Percentiles rank a stretch among this genome's conserved stretches.
These are phyloP conservation scores for Taphrina pruni DNA, from an alignment of 1,139 yeast genomes.

Conservation along the genomic window DNA sequence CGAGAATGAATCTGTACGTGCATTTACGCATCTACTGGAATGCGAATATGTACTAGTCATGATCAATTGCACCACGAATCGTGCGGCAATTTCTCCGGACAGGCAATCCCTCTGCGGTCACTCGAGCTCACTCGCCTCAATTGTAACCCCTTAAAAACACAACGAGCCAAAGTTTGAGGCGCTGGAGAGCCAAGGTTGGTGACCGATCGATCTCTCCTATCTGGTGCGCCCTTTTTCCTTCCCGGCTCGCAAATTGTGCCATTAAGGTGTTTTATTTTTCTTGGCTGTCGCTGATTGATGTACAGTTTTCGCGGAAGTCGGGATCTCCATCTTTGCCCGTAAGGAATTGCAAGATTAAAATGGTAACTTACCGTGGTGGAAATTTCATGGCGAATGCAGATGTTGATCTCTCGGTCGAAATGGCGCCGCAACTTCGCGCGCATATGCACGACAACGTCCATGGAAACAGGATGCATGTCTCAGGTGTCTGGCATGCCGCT, in stretches of 20 bases:
- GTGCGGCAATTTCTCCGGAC: too few species aligned
- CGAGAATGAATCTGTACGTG: too few species aligned
- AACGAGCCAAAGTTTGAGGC: neutral
- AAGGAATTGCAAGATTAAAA: neutral
- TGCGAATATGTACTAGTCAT: too few species aligned
- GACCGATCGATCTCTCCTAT: constrained; percentile 11
- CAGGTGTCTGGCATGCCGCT: too few species aligned
- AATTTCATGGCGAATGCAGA: neutral
- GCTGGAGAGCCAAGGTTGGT: neutral
- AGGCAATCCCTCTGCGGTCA: too few species aligned
- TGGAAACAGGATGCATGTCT: too few species aligned
- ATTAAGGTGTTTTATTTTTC: too few species aligned
- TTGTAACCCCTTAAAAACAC: neutral
- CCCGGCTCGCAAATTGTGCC: too few species aligned
- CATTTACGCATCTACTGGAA: too few species aligned
- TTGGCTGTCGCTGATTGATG: neutral
- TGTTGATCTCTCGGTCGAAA: neutral
- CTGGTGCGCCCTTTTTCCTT: neutral
- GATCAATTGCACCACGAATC: too few species aligned
- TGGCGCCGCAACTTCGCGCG: neutral
- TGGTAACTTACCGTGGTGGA: neutral
- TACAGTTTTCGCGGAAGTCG: neutral
- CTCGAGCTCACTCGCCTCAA: too few species aligned
- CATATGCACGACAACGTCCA: too few species aligned
- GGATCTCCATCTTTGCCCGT: neutral